Evolutionary conservation across 768 basidiomycete species (phyloP), one percentile per base, ranked within the genome.

Genomic region (Kwoniella shandongensis): DNA sequence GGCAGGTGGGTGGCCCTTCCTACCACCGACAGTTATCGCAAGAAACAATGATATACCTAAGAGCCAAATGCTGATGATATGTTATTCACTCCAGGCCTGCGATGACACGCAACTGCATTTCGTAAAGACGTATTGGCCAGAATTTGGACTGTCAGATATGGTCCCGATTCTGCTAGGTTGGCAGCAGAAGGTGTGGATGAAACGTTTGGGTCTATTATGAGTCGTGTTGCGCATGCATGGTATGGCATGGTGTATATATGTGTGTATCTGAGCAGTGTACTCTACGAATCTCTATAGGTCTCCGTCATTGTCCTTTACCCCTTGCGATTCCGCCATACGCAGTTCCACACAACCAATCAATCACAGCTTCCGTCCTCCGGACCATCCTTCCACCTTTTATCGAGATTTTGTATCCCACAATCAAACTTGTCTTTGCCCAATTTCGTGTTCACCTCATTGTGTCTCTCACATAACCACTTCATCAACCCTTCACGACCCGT

Each of bases 321-420:
- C 32, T 32, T 32, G 32, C 32, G 7, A 6, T 6, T 30, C 44
- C 11, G 3, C 48, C 32, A 5, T 29, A 13, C 32, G 32, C 32
- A n/a, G 1, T 27, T 47, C 17, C 18, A 12, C 7, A 12, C 17
- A 10, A 20, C 45, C 20, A 13, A 20, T 57, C 40, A 92, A 80
- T 93, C 91, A 73, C 93, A 98, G 42, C 87, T 85, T 17, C 91
- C 91, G 76, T 97, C 90, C 3, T 75, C 66, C 22, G 89, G 88
- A 0, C 92, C 94, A 75, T 93, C 89, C 79, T 82, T 88, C 94
- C 94, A 98, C 68, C 93, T 80, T 80, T 90, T 87, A 63, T 88
- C 87, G 44, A 87, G 84, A 73, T 83, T 89, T 30, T 78, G 70
- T 18, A 54, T 48, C 17, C 50, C 46, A 74, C 94, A 98, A 74